Base-by-base conservation (phyloP, 1,284 basidiomycete species). In the Coniferiporia weirii region DNA sequence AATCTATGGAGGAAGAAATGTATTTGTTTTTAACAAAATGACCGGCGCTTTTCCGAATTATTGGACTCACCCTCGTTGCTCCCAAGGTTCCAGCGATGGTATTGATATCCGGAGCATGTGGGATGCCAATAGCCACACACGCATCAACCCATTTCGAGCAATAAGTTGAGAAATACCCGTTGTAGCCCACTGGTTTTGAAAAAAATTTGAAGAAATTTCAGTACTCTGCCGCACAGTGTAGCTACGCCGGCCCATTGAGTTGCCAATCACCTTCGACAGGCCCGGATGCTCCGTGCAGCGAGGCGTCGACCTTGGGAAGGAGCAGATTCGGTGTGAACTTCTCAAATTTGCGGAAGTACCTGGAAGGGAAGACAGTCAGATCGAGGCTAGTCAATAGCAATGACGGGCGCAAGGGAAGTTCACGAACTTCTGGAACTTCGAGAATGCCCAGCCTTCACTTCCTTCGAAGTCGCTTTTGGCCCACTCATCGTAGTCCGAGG, bases 401-500 rank as follows among this genome's bases (percentile, higher is more conserved):
- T 27, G 27, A 27, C 27, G 27, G 27, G 3, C 5, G 27, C 3
- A 27, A 27, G 19, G 19, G 19, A n/a, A 22, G 19, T 35, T 45
- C 27, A 27, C 27, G 27, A 65, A 81, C 82, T 69, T 66, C 56
- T 73, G 70, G 59, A 89, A 74, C 51, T 81, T 76, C 48, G 77
- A 71, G 78, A 82, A 88, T 15, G 80, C 72, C 86, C 87, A 90
- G 12, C 77, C 75, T 9, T 80, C 60, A 8, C 72, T 71, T n/a
- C 72, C 79, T 59, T 85, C 81, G n/a, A 76, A 78, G 17, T 74
- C 74, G 35, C 81, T 74, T n/a, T 71, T 64, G 0, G 79, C 83
- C 80, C 85, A 88, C 67, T 88, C 79, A 64, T 88, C 83, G 62
- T 81, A 89, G 65, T 89, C 87, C 0, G 79, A 79, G 0, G 87